These are phyloP conservation scores for Calonectria pauciramosa DNA, from an alignment of 2,329 filamentous ascomycete species.

Conservation along the genomic window DNA sequence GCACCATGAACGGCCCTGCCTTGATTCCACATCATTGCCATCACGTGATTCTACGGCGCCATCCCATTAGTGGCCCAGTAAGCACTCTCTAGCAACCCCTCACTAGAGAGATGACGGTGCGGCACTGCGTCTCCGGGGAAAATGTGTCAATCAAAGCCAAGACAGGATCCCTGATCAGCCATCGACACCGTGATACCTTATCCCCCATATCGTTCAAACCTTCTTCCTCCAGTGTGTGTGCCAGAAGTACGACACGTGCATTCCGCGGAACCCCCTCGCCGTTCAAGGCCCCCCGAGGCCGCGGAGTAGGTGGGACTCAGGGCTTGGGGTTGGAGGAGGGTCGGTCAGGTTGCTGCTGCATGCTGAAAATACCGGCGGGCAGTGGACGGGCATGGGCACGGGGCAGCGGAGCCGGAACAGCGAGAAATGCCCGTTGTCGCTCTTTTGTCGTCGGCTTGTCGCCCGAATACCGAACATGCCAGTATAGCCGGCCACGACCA, in stretches of 20 bases:
- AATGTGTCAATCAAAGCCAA: background rate
- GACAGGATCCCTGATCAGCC: background rate
- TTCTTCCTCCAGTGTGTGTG: slow-evolving; percentile 4
- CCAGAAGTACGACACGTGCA: background rate
- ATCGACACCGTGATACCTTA: background rate
- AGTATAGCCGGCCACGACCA: background rate
- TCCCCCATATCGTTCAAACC: background rate
- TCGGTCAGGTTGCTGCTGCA: background rate
- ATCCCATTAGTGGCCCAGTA: background rate
- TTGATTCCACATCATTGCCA: slow-evolving; percentile 10
- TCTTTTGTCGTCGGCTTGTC: background rate
- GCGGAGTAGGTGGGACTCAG: slow-evolving; percentile 21
- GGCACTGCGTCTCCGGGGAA: slow-evolving; percentile 10
- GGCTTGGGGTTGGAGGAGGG: background rate
- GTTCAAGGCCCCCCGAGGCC: background rate
- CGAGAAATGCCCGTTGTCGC: slow-evolving; percentile 2
- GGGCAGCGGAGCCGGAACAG: slow-evolving; percentile 3
- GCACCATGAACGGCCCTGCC: background rate
- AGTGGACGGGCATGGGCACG: background rate
- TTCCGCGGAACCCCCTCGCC: background rate
- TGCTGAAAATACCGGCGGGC: slow-evolving; percentile 16
- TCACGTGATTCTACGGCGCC: slow-evolving; percentile 5
- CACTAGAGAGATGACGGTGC: slow-evolving; percentile 2
- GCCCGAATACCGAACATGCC: background rate
- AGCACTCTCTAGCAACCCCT: background rate